These are phyloP conservation scores for Talaromyces verruculosus DNA, from an alignment of 2,329 filamentous ascomycete genomes.

Conservation along the genomic window DNA sequence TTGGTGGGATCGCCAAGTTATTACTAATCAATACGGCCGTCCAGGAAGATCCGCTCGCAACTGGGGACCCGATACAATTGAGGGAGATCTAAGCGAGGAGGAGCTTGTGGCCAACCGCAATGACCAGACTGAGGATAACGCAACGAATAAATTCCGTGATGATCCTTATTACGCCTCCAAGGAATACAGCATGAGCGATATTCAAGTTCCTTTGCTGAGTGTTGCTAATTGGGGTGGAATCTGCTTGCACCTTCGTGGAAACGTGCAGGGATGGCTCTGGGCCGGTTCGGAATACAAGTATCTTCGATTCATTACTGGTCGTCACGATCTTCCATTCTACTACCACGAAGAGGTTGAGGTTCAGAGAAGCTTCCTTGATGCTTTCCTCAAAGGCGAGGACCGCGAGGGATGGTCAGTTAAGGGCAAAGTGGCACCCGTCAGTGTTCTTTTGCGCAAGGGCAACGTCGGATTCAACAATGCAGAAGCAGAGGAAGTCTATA, in stretches of 20 bases:
- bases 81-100: constrained; percentile 40
- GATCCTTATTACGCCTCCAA: constrained; percentile 64
- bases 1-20: constrained; percentile 64
- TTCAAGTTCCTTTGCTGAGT: constrained; percentile 65
- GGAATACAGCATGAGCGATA: constrained; percentile 64
- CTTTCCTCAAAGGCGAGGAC: constrained; percentile 69
- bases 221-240: constrained; percentile 74
- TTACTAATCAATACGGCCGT: constrained; percentile 67
- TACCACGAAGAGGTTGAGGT: constrained; percentile 67
- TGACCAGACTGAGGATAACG: constrained; percentile 49
- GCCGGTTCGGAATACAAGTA: constrained; percentile 69
- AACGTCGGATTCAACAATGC: constrained; percentile 67
- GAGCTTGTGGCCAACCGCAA: constrained; percentile 39
- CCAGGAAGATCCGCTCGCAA: constrained; percentile 52
- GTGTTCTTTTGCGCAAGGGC: constrained; percentile 63
- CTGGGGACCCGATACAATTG: constrained; percentile 52
- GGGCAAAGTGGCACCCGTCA: constrained; percentile 61
- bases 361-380: constrained; percentile 67
- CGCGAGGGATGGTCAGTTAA: constrained; percentile 39
- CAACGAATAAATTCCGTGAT: constrained; percentile 58
- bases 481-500: constrained; percentile 57
- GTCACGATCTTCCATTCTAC: constrained; percentile 72
- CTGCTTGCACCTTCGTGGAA: constrained; percentile 66
- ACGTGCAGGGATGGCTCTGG: constrained; percentile 63
- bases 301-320: constrained; percentile 66